Base-by-base conservation (phyloP, 2,329 filamentous ascomycete species). In the Uncinocarpus reesii region DNA sequence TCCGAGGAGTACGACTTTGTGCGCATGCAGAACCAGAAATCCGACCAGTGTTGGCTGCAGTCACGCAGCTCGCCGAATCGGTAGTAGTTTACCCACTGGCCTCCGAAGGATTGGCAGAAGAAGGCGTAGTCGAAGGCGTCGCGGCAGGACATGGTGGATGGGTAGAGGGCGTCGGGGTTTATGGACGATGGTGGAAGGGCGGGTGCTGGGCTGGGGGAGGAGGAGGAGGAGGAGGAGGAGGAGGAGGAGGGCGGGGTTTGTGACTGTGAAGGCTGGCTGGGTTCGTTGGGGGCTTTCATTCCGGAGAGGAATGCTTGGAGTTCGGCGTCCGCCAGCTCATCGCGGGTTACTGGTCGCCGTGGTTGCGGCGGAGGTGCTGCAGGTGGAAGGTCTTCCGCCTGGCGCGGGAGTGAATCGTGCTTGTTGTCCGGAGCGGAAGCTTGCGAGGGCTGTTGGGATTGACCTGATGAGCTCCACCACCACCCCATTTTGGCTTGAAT, bases 1-100 rank as follows among this genome's bases (percentile, higher is more conserved):
- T 74, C 68, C 20, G 78, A 75, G 0, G 74, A 65, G 60, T 80
- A 80, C 1, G 76, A 75, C 59, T 83, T 81, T 31, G 81, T 81
- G 55, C 86, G 81, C 89, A 96, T 95, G 73, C 92, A 98, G 70
- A 95, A 90, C 85, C 89, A 94, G 68, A 95, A 96, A 66, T 95
- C 86, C 52, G 83, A 78, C 88, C 90, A 95, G 54, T 88, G 81
- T 56, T 93, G 84, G 53, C 74, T 79, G 73, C 92, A 98, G 2
- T 78, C 75, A 37, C 83, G 79, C 60, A 94, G 71, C 35, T 74
- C 71, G 53, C 92, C 92, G 62, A 87, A 83, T 32, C 92, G 84
- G 73, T 96, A 98, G 31, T 96, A 77, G 60, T 87, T 81, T 60
- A 85, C 88, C 74, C 89, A 95, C 65, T 96, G 89, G 0, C 90